Conservation (phyloP, 257 asterid species). For the Primulina huaijiensis region DNA sequence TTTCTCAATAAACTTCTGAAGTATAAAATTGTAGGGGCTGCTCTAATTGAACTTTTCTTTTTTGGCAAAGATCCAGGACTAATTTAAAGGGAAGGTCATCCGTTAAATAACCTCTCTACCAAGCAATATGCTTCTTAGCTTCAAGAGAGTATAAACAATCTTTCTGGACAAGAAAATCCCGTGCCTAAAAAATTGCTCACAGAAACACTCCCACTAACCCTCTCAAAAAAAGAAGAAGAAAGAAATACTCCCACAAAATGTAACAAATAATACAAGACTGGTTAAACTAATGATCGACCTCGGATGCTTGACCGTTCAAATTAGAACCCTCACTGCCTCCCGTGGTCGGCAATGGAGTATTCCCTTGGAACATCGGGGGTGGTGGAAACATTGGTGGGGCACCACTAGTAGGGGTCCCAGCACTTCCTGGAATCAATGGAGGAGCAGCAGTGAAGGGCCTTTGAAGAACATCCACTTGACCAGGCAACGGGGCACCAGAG, state of each 20-base stretch:
- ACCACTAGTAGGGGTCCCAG: constrained; percentile 45
- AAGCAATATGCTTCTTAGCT: background rate
- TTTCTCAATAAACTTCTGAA: no score
- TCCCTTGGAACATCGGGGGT: constrained; percentile 63
- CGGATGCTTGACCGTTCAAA: constrained; percentile 37
- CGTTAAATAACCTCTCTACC: background rate
- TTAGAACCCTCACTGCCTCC: constrained; percentile 51
- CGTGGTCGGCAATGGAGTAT: constrained; percentile 36
- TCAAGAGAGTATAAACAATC: constrained; percentile 1
- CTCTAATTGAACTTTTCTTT: background rate
- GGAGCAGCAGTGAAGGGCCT: constrained; percentile 57
- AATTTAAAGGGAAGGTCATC: background rate
- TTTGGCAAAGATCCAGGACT: background rate
- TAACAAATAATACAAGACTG: constrained; percentile 16
- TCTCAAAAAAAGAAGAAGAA: background rate
- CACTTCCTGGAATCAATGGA: constrained; percentile 57
- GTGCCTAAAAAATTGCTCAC: constrained; percentile 24
- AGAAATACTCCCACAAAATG: constrained; percentile 3
- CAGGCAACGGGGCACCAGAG: constrained; percentile 61
- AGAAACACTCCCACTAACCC: constrained; percentile 16
- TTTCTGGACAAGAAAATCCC: constrained; percentile 22
- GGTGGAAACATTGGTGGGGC: constrained; percentile 55
- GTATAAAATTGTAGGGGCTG: background rate
- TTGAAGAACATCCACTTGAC: constrained; percentile 67
- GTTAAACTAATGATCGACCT: constrained; percentile 40